Evolutionary conservation across 2,329 filamentous ascomycete genomes (phyloP).

Genomic region (Exutisphaerella laricina): DNA sequence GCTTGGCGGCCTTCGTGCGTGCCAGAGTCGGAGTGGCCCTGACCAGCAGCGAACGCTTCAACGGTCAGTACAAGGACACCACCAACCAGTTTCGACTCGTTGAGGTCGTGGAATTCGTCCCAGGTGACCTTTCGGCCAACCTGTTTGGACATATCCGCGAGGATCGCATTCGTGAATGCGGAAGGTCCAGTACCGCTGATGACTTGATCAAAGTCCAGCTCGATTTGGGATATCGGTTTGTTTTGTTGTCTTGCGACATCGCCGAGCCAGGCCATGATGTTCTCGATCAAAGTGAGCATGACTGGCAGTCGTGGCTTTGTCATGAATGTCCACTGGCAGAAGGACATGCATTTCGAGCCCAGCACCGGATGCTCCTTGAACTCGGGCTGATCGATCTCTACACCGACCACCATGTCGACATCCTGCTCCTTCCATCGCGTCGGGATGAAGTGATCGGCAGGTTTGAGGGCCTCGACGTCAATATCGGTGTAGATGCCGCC

Average conservation of each 20-base stretch:
- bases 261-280: slow-evolving; percentile 62
- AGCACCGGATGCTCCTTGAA: slow-evolving; percentile 60
- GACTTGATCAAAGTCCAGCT: slow-evolving; percentile 65
- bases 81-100: slow-evolving; percentile 60
- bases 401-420: slow-evolving; percentile 64
- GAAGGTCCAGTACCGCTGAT: slow-evolving; percentile 68
- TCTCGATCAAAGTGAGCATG: slow-evolving; percentile 63
- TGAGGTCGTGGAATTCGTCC: slow-evolving; percentile 60
- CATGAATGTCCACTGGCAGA: slow-evolving; percentile 73
- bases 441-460: slow-evolving; percentile 55
- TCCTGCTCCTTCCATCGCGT: slow-evolving; percentile 57
- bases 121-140: slow-evolving; percentile 50
- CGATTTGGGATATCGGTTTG: slow-evolving; percentile 54
- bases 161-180: slow-evolving; percentile 60
- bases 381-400: slow-evolving; percentile 65
- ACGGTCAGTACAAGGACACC: slow-evolving; percentile 63
- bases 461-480: slow-evolving; percentile 52
- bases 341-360: slow-evolving; percentile 62
- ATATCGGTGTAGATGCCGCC: slow-evolving; percentile 58
- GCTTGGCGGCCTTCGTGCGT: slow-evolving; percentile 62
- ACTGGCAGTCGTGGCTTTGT: slow-evolving; percentile 61
- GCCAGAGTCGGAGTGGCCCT: slow-evolving; percentile 67
- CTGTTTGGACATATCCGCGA: slow-evolving; percentile 56
- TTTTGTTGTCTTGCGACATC: slow-evolving; percentile 55
- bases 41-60: slow-evolving; percentile 66